phyloP scores from a whole-genome alignment of 2,329 filamentous ascomycete genomes.

The Pezicula neosporulosa region DNA sequence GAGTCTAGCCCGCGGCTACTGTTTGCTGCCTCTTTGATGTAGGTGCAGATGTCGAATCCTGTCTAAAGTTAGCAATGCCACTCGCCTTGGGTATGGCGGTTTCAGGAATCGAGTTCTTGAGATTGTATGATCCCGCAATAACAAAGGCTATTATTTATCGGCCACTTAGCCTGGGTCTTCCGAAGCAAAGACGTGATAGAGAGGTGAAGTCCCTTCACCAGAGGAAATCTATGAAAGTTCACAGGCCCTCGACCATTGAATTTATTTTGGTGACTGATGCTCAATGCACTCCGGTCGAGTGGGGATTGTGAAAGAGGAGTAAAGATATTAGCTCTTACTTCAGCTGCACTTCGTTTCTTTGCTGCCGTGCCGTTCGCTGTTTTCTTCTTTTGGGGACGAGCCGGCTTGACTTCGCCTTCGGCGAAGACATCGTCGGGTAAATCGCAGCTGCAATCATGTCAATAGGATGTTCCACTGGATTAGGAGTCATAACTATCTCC shows the following conservation, averaged over 20 bases:
- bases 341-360: conserved; percentile 26
- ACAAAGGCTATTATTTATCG: too few relatives aligned
- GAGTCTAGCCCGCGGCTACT: conserved; percentile 23
- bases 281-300: too few relatives aligned
- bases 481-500: neutral
- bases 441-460: conserved; percentile 59
- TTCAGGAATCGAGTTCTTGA: neutral
- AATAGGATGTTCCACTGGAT: conserved; percentile 12
- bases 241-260: too few relatives aligned
- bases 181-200: neutral
- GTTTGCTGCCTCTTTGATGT: conserved; percentile 29
- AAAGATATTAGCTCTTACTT: conserved; percentile 21
- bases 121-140: too few relatives aligned
- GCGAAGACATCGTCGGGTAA: conserved; percentile 89
- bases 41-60: conserved; percentile 22
- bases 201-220: too few relatives aligned
- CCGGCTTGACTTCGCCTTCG: conserved; percentile 69
- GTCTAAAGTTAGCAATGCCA: conserved; percentile 18
- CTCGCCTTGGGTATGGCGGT: neutral
- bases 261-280: too few relatives aligned
- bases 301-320: too few relatives aligned
- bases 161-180: neutral
- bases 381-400: conserved; percentile 26
- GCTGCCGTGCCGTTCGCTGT: conserved; percentile 7
- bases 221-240: too few relatives aligned